phyloP scores from a whole-genome alignment of 2,329 filamentous ascomycete genomes.

The Didymella sp. region DNA sequence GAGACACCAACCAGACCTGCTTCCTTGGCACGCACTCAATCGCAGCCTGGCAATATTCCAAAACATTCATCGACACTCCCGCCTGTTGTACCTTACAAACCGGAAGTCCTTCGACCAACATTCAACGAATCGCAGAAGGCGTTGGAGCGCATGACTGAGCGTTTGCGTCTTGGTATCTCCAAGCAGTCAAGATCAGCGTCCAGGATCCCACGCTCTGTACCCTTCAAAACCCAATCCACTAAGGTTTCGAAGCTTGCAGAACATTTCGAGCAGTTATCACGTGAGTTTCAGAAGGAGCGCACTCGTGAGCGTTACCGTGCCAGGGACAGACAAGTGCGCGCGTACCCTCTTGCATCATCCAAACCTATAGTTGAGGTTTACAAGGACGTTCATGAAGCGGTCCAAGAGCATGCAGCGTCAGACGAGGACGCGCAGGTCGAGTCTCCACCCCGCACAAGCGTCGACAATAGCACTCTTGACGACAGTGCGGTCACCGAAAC shows the following conservation, averaged over 20 bases:
- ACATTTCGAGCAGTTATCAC: conserved; percentile 95
- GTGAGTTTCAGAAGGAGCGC: conserved; percentile 95
- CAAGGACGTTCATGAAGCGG: conserved; percentile 89
- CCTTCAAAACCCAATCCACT: conserved; percentile 70
- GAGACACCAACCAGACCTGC: conserved; percentile 39
- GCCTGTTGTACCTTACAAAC: conserved; percentile 26
- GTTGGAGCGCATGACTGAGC: conserved; percentile 76
- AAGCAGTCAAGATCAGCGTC: conserved; percentile 70
- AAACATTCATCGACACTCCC: conserved; percentile 27
- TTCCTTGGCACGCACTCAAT: conserved; percentile 44
- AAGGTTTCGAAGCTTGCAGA: conserved; percentile 91
- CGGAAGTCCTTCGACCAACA: conserved; percentile 35
- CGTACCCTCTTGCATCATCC: conserved; percentile 89
- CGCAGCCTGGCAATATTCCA: conserved; percentile 43
- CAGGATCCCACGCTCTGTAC: conserved; percentile 81
- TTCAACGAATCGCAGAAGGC: conserved; percentile 49
- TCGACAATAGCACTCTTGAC: conserved; percentile 48
- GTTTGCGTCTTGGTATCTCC: conserved; percentile 69
- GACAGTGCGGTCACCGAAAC: conserved; percentile 46
- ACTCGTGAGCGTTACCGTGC: conserved; percentile 84
- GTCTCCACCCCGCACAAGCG: conserved; percentile 43
- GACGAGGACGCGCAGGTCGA: conserved; percentile 64
- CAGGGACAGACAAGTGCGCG: conserved; percentile 76
- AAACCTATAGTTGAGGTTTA: conserved; percentile 97
- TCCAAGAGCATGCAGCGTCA: conserved; percentile 75